Conservation (phyloP, 2,329 filamentous ascomycete species). For the Xylariaceae sp. region DNA sequence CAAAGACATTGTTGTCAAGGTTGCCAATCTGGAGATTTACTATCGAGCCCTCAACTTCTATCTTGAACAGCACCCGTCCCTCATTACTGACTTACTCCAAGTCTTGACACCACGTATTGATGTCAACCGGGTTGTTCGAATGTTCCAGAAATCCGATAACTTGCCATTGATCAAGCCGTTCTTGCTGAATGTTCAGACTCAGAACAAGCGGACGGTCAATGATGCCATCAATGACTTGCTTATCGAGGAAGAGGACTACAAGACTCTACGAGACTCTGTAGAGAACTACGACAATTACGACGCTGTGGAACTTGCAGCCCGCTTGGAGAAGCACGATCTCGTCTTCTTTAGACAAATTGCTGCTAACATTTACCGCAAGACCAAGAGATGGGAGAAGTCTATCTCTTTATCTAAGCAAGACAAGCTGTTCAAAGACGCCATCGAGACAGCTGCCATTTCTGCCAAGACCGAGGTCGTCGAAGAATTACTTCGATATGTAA, state of each 20-base stretch:
- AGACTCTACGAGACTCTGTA: conserved; percentile 95
- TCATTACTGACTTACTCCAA: conserved; percentile 94
- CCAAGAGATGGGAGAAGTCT: conserved; percentile 99
- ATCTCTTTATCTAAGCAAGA: conserved; percentile 98
- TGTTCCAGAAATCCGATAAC: conserved; percentile 99
- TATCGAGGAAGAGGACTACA: conserved; percentile 99
- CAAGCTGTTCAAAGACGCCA: conserved; percentile 99
- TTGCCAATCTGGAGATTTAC: conserved; percentile 98
- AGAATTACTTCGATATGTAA: conserved; percentile 94
- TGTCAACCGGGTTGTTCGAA: conserved; percentile 97
- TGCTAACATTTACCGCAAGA: conserved; percentile 98
- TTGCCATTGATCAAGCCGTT: conserved; percentile 98
- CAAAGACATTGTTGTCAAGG: conserved; percentile 98
- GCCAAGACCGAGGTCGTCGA: conserved; percentile 91
- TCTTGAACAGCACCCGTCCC: conserved; percentile 92
- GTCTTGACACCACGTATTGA: conserved; percentile 92
- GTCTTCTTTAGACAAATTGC: conserved; percentile 99
- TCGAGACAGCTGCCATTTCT: conserved; percentile 94
- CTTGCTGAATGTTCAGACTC: conserved; percentile 90
- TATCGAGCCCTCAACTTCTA: conserved; percentile 98
- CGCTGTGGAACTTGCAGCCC: conserved; percentile 86
- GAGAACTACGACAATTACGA: conserved; percentile 99
- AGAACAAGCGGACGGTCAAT: conserved; percentile 99
- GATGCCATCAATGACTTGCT: conserved; percentile 96
- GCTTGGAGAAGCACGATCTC: conserved; percentile 95